Percentiles rank a stretch among this genome's conserved stretches.
These are phyloP conservation scores for Yamadazyma pseudoaaseri DNA, from an alignment of 1,139 yeast species.

Conservation along the genomic window DNA sequence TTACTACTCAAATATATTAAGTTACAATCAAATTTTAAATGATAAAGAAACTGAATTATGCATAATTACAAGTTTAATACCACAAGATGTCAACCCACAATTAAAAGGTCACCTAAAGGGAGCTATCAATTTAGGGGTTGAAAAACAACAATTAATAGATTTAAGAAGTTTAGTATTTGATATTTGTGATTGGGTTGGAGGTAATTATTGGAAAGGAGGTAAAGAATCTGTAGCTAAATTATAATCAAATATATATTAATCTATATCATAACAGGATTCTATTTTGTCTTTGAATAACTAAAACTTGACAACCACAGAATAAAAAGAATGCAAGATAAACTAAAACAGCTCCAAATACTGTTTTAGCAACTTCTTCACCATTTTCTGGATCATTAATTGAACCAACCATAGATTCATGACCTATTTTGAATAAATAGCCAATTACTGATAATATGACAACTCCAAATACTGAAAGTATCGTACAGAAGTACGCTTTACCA, in stretches of 20 bases:
- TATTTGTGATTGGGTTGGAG: conserved; percentile 74
- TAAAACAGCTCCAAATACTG: conserved; percentile 85
- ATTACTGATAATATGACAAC: conserved; percentile 81
- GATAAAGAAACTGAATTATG: conserved; percentile 76
- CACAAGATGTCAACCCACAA: conserved; percentile 95
- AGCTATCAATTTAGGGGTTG: conserved; percentile 76
- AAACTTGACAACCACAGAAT: conserved; percentile 86
- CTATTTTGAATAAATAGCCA: conserved; percentile 75
- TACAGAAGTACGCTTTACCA: conserved; percentile 93
- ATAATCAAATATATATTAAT: conserved; percentile 8
- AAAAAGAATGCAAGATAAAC: conserved; percentile 77
- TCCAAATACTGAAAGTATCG: conserved; percentile 88
- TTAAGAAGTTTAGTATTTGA: conserved; percentile 63
- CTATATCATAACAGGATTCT: conserved; percentile 45
- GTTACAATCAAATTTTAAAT: conserved; percentile 60
- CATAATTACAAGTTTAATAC: conserved; percentile 76
- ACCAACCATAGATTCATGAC: conserved; percentile 92
- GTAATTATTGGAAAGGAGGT: conserved; percentile 51
- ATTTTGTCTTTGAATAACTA: conserved; percentile 58
- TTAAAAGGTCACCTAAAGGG: conserved; percentile 88
- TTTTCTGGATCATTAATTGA: conserved; percentile 87
- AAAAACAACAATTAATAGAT: conserved; percentile 59
- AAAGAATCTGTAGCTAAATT: conserved; percentile 60
- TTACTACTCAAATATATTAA: conserved; percentile 75
- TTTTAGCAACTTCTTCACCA: conserved; percentile 90